Conservation (phyloP, 1,284 basidiomycete species). For the Leccinum solheimii region DNA sequence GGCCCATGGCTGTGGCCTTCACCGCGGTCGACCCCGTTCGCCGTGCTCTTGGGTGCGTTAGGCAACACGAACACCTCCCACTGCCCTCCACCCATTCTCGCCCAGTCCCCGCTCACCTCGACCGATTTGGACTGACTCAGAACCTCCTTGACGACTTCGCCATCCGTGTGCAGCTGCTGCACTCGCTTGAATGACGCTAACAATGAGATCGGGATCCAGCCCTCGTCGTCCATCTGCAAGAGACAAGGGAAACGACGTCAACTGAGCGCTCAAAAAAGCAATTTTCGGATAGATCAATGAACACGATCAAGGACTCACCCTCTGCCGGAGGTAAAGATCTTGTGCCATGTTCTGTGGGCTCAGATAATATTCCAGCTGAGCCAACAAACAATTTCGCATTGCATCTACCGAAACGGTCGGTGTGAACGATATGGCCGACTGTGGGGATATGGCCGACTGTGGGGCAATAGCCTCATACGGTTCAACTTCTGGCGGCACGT, state of each 20-base stretch:
- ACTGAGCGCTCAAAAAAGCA: not conserved
- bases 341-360: conserved; percentile 83
- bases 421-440: conserved; percentile 44
- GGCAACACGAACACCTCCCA: conserved; percentile 78
- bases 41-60: conserved; percentile 51
- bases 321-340: conserved; percentile 78
- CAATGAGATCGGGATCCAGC: conserved; percentile 82
- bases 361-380: conserved; percentile 88
- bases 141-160: conserved; percentile 69
- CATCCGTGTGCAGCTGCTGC: conserved; percentile 65
- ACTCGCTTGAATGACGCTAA: conserved; percentile 89
- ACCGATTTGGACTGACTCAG: conserved; percentile 67
- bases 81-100: conserved; percentile 55
- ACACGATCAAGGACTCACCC: conserved; percentile 47
- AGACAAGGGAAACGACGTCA: conserved; percentile 5
- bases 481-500: conserved; percentile 25
- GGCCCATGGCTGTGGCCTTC: not conserved
- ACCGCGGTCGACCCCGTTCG: conserved; percentile 21
- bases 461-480: conserved; percentile 31
- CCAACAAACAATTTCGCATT: conserved; percentile 66
- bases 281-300: not conserved
- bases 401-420: conserved; percentile 65
- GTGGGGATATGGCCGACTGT: conserved; percentile 27
- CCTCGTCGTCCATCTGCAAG: conserved; percentile 81
- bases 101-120: conserved; percentile 71